These are phyloP conservation scores for Amanita jacksonii DNA, from an alignment of 768 basidiomycete genomes.

Conservation along the genomic window DNA sequence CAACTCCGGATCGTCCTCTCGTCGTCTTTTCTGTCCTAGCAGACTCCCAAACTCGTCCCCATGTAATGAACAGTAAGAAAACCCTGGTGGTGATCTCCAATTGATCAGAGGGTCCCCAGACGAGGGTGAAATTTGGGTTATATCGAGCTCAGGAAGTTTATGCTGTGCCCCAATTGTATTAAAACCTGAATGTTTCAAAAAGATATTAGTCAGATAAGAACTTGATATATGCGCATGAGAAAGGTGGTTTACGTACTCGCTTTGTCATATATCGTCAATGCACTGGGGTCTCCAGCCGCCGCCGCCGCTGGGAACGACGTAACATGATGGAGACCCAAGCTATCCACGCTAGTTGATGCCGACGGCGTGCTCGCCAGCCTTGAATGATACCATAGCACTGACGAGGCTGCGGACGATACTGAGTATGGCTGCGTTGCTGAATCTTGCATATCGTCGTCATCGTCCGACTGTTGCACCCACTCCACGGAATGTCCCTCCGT, in stretches of 20 bases:
- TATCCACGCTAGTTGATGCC: slow-evolving; percentile 2
- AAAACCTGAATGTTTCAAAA: not conserved
- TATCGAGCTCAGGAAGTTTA: slow-evolving; percentile 4
- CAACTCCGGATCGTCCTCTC: slow-evolving; percentile 1
- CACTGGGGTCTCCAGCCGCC: not conserved
- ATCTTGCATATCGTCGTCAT: not conserved
- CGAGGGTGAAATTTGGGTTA: not conserved
- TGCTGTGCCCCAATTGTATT: not conserved
- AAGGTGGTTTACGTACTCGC: not conserved
- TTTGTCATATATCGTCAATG: not conserved
- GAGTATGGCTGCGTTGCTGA: not conserved
- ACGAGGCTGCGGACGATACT: no score
- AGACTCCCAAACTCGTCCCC: not conserved
- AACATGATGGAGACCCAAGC: slow-evolving; percentile 1
- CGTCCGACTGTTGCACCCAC: not conserved
- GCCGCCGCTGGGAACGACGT: not conserved
- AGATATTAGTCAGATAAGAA: not conserved
- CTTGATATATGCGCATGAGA: not conserved
- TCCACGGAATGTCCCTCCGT: not conserved
- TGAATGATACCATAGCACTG: not conserved
- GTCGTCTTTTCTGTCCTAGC: slow-evolving; percentile 3
- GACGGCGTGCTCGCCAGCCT: not conserved
- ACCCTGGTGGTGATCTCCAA: not conserved
- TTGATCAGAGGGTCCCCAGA: slow-evolving; percentile 2
- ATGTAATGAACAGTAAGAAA: not conserved